These are phyloP conservation scores for Schwanniomyces polymorphus DNA, from an alignment of 805 yeast species.

Conservation along the genomic window DNA sequence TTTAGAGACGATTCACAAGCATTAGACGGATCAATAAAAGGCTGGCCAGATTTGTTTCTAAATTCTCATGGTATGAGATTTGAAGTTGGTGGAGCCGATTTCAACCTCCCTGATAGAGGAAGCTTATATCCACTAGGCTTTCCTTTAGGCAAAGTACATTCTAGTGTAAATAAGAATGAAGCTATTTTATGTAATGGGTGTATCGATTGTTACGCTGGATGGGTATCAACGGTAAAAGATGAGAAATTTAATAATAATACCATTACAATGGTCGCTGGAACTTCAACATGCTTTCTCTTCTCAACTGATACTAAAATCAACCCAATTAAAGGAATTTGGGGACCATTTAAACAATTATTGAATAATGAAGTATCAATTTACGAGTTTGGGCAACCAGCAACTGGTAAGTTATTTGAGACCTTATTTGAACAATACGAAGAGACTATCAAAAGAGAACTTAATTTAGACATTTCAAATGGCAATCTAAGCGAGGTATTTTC, in stretches of 20 bases:
- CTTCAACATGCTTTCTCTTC: conserved; percentile 55
- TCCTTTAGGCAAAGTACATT: conserved; percentile 14
- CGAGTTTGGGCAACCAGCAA: conserved; percentile 60
- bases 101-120: background rate
- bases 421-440: conserved; percentile 35
- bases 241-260: conserved; percentile 9
- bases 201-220: conserved; percentile 61
- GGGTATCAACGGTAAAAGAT: conserved; percentile 36
- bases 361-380: conserved; percentile 30
- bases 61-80: conserved; percentile 17
- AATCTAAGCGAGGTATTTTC: conserved; percentile 7
- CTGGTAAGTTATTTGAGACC: conserved; percentile 54
- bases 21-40: conserved; percentile 59
- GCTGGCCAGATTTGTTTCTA: conserved; percentile 43
- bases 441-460: background rate
- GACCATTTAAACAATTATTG: conserved; percentile 49
- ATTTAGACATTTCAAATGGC: background rate
- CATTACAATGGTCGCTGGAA: conserved; percentile 58
- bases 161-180: background rate
- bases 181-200: conserved; percentile 45
- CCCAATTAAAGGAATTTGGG: conserved; percentile 54
- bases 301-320: conserved; percentile 11
- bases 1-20: conserved; percentile 22
- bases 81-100: conserved; percentile 30
- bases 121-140: conserved; percentile 15